These are phyloP conservation scores for Fonsecaea pugnacius DNA, from an alignment of 2,329 filamentous ascomycete species.

Conservation along the genomic window DNA sequence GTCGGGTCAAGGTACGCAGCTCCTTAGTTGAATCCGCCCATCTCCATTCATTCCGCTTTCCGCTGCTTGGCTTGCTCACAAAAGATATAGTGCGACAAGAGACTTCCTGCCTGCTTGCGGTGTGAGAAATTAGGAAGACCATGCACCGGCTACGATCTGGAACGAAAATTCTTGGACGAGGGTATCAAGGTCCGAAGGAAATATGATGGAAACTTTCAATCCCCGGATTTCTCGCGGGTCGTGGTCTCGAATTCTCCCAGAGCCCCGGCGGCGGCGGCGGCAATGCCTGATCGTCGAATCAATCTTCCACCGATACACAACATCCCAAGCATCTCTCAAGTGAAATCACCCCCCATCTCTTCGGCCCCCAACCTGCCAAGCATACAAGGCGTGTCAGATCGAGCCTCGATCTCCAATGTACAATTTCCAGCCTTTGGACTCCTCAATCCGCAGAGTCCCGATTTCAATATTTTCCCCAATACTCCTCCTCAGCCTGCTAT, in stretches of 20 bases:
- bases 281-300: constrained; percentile 7
- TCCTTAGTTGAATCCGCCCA: neutral
- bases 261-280: neutral
- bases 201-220: constrained; percentile 32
- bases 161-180: constrained; percentile 51
- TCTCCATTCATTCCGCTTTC: neutral
- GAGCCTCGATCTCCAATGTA: constrained; percentile 16
- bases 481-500: constrained; percentile 13
- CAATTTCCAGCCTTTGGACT: constrained; percentile 28
- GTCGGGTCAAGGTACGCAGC: constrained; percentile 31
- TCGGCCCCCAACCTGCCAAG: constrained; percentile 8
- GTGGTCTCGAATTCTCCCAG: constrained; percentile 16
- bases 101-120: constrained; percentile 46
- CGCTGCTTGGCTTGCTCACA: constrained; percentile 9
- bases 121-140: constrained; percentile 45
- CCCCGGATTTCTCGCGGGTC: constrained; percentile 18
- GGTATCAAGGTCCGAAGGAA: constrained; percentile 46
- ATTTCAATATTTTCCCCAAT: constrained; percentile 18
- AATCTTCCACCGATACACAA: constrained; percentile 18
- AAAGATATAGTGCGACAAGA: constrained; percentile 47
- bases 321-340: constrained; percentile 20
- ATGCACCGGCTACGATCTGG: constrained; percentile 50
- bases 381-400: constrained; percentile 7
- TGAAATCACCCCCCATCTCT: constrained; percentile 23
- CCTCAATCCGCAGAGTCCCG: constrained; percentile 14